Conservation (phyloP, 139 green algal genomes). For the Pleodorina starrii region DNA sequence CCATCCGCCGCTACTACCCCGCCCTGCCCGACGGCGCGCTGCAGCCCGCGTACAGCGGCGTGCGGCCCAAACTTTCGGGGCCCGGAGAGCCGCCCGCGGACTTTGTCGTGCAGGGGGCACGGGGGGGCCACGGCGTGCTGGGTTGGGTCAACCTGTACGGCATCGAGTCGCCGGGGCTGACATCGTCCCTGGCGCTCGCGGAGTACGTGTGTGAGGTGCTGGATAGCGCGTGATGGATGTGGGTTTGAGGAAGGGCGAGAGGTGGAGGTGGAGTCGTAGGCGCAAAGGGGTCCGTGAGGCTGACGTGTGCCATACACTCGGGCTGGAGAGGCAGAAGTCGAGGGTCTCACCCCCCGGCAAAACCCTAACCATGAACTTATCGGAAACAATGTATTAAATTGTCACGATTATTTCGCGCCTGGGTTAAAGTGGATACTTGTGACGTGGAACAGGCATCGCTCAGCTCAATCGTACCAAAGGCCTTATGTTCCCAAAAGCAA, state of each 20-base stretch:
- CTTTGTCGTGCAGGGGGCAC: constrained; percentile 14
- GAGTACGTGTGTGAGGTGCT: constrained; percentile 71
- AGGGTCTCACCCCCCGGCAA: too few species aligned
- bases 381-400: background rate
- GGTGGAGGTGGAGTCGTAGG: too few species aligned
- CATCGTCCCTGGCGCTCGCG: constrained; percentile 77
- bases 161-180: constrained; percentile 93
- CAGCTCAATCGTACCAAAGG: too few species aligned
- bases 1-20: constrained; percentile 85
- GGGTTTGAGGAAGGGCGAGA: too few species aligned
- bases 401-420: background rate
- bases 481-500: too few species aligned
- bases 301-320: too few species aligned
- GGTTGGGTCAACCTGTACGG: constrained; percentile 87
- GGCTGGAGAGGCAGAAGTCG: too few species aligned
- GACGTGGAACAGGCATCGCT: too few species aligned
- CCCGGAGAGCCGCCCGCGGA: constrained; percentile 12
- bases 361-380: background rate
- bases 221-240: constrained; percentile 28
- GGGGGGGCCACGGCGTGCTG: constrained; percentile 31
- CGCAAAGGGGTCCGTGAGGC: too few species aligned
- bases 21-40: constrained; percentile 77
- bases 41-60: constrained; percentile 74
- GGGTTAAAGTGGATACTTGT: too few species aligned
- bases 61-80: constrained; percentile 41